Percentiles rank a stretch among this genome's conserved stretches.
These are phyloP conservation scores for Panellus pusillus DNA, from an alignment of 768 basidiomycete genomes.

Conservation along the genomic window DNA sequence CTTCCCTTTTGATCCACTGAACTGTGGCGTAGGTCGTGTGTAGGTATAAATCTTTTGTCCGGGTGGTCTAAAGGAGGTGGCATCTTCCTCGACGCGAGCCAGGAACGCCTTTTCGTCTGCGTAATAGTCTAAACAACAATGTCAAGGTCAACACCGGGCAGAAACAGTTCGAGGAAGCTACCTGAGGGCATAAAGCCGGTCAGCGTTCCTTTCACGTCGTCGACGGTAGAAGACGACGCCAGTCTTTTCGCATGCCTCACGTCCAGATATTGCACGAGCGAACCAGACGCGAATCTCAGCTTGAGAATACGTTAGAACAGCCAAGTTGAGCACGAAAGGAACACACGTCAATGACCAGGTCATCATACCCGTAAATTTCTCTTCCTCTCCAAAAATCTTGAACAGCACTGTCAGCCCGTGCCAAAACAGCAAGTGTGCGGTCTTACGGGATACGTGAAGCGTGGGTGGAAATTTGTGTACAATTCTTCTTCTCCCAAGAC, in stretches of 20 bases:
- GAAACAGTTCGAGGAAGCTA: constrained; percentile 22
- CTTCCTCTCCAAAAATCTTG: constrained; percentile 93
- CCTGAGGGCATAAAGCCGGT: constrained; percentile 77
- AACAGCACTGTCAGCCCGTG: background rate
- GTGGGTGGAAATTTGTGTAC: constrained; percentile 74
- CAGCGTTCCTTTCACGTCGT: constrained; percentile 82
- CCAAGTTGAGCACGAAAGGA: background rate
- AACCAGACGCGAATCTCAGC: constrained; percentile 88
- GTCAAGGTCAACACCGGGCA: background rate
- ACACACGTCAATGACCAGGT: constrained; percentile 79
- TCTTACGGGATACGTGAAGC: constrained; percentile 91
- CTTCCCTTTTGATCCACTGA: constrained; percentile 53
- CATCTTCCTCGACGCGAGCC: constrained; percentile 72
- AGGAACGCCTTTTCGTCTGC: constrained; percentile 68
- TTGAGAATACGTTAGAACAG: constrained; percentile 30
- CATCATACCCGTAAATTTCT: constrained; percentile 93
- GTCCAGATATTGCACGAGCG: constrained; percentile 72
- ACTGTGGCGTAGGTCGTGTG: constrained; percentile 49
- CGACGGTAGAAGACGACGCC: constrained; percentile 64
- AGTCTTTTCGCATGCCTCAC: constrained; percentile 71
- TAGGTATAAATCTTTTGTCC: constrained; percentile 81
- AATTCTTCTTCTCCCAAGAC: constrained; percentile 55
- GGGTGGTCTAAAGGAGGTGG: constrained; percentile 71
- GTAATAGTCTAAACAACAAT: constrained; percentile 56
- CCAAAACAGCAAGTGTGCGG: background rate